These are phyloP conservation scores for Vigna mungo DNA, from an alignment of 306 rosid genomes.

Conservation along the genomic window DNA sequence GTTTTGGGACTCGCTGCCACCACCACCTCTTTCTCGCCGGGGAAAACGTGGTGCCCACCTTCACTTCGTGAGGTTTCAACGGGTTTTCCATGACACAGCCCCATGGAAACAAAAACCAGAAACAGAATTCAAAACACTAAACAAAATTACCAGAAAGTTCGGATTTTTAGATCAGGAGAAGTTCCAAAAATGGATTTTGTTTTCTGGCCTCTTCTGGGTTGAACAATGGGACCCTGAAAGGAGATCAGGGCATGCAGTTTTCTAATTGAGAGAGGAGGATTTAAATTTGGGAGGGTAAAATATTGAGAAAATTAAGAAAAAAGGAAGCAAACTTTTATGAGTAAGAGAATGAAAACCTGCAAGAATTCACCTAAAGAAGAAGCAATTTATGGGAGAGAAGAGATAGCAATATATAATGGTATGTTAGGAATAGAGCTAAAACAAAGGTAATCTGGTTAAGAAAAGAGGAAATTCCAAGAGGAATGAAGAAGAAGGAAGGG, in stretches of 20 bases:
- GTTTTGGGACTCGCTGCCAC: constrained; percentile 34
- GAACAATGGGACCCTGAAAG: constrained; percentile 42
- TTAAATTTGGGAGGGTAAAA: constrained; percentile 14
- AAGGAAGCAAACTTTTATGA: constrained; percentile 55
- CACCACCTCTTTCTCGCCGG: constrained; percentile 37
- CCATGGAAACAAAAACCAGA: constrained; percentile 60
- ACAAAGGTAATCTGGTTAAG: constrained; percentile 16
- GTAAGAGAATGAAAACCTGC: constrained; percentile 40
- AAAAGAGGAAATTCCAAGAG: constrained; percentile 37
- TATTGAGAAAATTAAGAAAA: constrained; percentile 37
- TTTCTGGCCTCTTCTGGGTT: constrained; percentile 12
- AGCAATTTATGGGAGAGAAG: constrained; percentile 51
- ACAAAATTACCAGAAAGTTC: constrained; percentile 1
- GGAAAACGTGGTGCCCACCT: constrained; percentile 38
- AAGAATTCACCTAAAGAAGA: constrained; percentile 47
- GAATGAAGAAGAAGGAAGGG: constrained; percentile 47
- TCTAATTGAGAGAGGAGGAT: constrained; percentile 3
- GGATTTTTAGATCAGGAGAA: constrained; percentile 42
- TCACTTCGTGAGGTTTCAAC: constrained; percentile 49
- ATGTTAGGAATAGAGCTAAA: constrained; percentile 24
- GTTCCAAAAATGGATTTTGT: neutral
- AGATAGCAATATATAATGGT: constrained; percentile 15
- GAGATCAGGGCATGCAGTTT: constrained; percentile 39
- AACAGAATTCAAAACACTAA: neutral
- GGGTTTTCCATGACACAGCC: constrained; percentile 80